Conservation (phyloP, 306 rosid genomes). For the Spatholobus suberectus region DNA sequence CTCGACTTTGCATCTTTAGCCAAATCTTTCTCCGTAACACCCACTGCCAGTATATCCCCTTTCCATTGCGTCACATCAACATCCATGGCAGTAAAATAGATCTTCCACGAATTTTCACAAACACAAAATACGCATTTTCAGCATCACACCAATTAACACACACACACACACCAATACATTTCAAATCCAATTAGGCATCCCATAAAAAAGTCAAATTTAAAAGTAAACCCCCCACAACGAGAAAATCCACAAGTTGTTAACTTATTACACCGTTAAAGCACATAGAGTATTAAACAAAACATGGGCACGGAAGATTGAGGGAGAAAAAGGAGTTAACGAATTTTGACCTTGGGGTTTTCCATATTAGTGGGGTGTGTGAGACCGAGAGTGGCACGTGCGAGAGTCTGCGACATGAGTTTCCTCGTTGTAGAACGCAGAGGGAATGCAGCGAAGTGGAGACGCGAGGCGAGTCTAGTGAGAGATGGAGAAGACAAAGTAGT, state of each 20-base stretch:
- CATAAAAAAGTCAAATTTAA: neutral
- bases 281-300: neutral
- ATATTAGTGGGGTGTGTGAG: constrained; percentile 71
- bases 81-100: constrained; percentile 74
- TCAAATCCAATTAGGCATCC: constrained; percentile 14
- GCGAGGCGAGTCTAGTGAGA: constrained; percentile 47
- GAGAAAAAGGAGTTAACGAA: neutral
- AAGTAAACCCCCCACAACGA: constrained; percentile 20
- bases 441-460: constrained; percentile 47
- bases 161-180: neutral
- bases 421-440: constrained; percentile 51
- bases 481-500: constrained; percentile 49
- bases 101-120: constrained; percentile 61
- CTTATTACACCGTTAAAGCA: neutral
- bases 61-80: constrained; percentile 83
- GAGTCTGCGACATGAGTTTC: constrained; percentile 79
- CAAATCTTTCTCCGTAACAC: constrained; percentile 86
- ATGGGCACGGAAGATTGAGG: neutral
- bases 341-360: constrained; percentile 66
- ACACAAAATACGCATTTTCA: constrained; percentile 47
- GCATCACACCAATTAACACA: constrained; percentile 27
- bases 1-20: constrained; percentile 66
- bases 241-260: neutral
- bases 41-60: constrained; percentile 92
- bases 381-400: constrained; percentile 83